Evolutionary conservation across 495 filamentous ascomycete genomes (phyloP), one percentile per base, ranked within the genome.

Genomic region (Saxophila tyrrhenica): DNA sequence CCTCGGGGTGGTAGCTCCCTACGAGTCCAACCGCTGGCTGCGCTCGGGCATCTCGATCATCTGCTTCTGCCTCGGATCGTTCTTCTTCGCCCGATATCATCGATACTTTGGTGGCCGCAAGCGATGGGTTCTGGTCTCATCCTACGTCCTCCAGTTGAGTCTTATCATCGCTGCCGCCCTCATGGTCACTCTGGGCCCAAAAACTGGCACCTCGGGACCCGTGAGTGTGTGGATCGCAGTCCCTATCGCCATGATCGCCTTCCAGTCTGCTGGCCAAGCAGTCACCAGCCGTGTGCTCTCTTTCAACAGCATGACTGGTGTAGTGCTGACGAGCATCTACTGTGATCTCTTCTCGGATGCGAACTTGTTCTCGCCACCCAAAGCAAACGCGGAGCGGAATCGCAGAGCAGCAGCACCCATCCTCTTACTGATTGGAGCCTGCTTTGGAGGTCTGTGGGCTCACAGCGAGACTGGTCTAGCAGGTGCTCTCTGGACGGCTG

Each of bases 301-400:
- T 59, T 80, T 78, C 56, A 77, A 75, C 42, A 74, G 74, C 1
- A 62, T 88, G 13, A 83, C 82, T 0, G 83, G 79, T 61, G 83
- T 86, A 11, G 84, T 86, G 23, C 64, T 87, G 52, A 88, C 84
- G 19, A 84, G 80, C 56, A 75, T 81, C 48, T 86, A 85, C 66
- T 83, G 81, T 59, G 84, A 88, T 63, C 59, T 86, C 17, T 85
- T 85, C 62, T 81, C 79, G 8, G 78, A 85, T 50, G 70, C 71
- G 32, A 72, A 78, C 19, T 54, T 86, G 13, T 71, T 84, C 11
- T 66, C 70, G 0, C 21, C 50, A 0, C 50, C 68, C 1, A 42
- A 71, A 24, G 61, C 67, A 3, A 79, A 83, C 58, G 67, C 66
- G 8, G 79, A 86, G 62, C 64, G 83, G 50, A 80, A 82, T 59